Evolutionary conservation across 768 basidiomycete genomes (phyloP), one percentile per base, ranked within the genome.

Genomic region (Leucocoprinus birnbaumii): DNA sequence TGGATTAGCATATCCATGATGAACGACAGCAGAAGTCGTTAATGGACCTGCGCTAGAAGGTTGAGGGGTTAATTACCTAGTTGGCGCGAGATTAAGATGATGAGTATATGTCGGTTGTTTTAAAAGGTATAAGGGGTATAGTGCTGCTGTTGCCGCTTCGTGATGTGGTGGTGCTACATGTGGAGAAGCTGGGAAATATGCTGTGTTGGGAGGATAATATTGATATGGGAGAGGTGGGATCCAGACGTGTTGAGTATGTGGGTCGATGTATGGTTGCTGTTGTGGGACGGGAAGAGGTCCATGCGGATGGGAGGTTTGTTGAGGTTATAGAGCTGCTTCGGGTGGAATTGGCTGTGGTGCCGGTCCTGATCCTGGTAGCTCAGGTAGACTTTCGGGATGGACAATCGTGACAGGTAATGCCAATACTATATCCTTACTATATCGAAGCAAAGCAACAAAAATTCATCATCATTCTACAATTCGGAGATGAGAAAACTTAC

Each of bases 401-500:
- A 83, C 73, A 19, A 90, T 75, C 21, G 73, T 74, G 0, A 90
- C 76, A 9, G 87, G 87, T 9, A 93, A 70, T 46, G 80, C 76
- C 0, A 91, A 66, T 25, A 78, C 61, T 22, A 89, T 78, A 64
- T 91, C 88, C 67, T 89, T 90, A 61, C 91, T 93, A 31, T 2
- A 43, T 26, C 31, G 50, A 55, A 42, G 41, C 10, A 55, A 24
- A 50, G n/a, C 44, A 44, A 52, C 53, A 26, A 35, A 58, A 49
- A 53, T 18, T n/a, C n/a, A n/a, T n/a, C n/a, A n/a, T n/a, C n/a
- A n/a, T n/a, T n/a, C n/a, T n/a, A n/a, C n/a, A 21, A n/a, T n/a
- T 38, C 38, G n/a, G n/a, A n/a, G 16, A n/a, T 38, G n/a, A 4
- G 48, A 38, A 45, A 35, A 2, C 7, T 60, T 89, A 89, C 80